Evolutionary conservation across 805 yeast species (phyloP), one percentile per base, ranked within the genome.

Genomic region (Spathaspora boniae): DNA sequence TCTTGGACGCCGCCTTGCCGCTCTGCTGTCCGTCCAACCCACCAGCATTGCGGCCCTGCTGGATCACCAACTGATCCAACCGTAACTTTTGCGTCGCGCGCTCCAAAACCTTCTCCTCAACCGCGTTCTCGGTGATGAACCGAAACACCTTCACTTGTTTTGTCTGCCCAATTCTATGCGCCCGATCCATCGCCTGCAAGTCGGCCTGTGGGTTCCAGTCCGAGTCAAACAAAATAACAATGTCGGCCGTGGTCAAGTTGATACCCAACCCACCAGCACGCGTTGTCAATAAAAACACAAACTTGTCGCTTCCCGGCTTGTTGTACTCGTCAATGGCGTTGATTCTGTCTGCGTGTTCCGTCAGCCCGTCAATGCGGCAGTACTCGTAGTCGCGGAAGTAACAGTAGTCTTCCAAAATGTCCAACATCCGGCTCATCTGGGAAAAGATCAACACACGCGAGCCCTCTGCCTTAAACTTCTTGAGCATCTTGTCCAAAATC

Each of bases 141-240:
- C 94, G 68, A 51, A 78, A 84, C 2, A 84, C 93, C 50, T 76
- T 79, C 19, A 84, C 94, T 55, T 84, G 94, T 46, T 83, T 84
- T 29, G 82, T 84, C 56, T 84, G 94, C 5, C 94, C 94, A 53
- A 84, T 84, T 69, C 94, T 74, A 58, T 84, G 94, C 0, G 93
- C 93, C 65, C 94, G 73, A 54, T 84, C 94, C 93, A 84, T 84
- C 1, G 91, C 91, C 58, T 84, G 94, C 45, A 84, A 70, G 68
- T 84, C 94, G 4, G 91, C 93, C 53, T 84, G 94, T 1, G 94
- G 94, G 47, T 84, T 84, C 94, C 94, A 84, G 56, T 84, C 94
- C 3, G 88, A 80, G 59, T 84, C 94, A 53, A 68, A 84, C 29
- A 84, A 58, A 3, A 84, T 74, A 31, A 84, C 94, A 43, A 80